Evolutionary conservation across 2,329 filamentous ascomycete genomes (phyloP), one percentile per base, ranked within the genome.

Genomic region (Ascochyta koolunga): DNA sequence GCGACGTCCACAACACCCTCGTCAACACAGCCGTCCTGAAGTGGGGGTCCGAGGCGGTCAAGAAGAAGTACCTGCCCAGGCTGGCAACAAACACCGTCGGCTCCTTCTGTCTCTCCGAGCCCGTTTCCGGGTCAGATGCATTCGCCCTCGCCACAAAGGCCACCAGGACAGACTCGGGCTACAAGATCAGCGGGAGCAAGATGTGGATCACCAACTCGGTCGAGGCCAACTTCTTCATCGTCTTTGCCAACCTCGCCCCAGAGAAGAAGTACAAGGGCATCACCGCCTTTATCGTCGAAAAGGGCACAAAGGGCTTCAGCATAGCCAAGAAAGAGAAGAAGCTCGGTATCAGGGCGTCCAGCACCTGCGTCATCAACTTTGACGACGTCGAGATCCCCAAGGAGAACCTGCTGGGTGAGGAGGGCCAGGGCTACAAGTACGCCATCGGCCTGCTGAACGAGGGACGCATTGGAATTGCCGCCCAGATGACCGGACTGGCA

Each of bases 251-350:
- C 78, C 82, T 99, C 33, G 89, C 97, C 73, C 93, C 89, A 0
- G 88, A 86, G 79, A 92, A 93, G 80, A 93, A 92, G 47, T 97
- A 99, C 83, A 93, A 93, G 78, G 95, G 95, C 54, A 99, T 99
- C 77, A 93, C 92, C 2, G 95, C 95, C 46, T 99, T 99, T 74
- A 81, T 99, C 57, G 88, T 98, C 36, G 93, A 97, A 78, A 97
- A 96, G 82, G 88, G 83, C 69, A 90, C 86, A 43, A 87, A 89
- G 50, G 95, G 95, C 29, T 97, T 99, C 82, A 88, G 86, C 57
- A 96, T 99, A 70, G 92, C 95, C 35, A 99, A 99, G 86, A 99
- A 99, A 83, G 95, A 99, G 83, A 98, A 98, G 89, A 99, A 99
- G 83, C 87, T 99, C 42, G 95, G 95, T 54, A 99, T 99, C 80